Conservation (phyloP, 768 basidiomycete species). For the Suillus placidus region DNA sequence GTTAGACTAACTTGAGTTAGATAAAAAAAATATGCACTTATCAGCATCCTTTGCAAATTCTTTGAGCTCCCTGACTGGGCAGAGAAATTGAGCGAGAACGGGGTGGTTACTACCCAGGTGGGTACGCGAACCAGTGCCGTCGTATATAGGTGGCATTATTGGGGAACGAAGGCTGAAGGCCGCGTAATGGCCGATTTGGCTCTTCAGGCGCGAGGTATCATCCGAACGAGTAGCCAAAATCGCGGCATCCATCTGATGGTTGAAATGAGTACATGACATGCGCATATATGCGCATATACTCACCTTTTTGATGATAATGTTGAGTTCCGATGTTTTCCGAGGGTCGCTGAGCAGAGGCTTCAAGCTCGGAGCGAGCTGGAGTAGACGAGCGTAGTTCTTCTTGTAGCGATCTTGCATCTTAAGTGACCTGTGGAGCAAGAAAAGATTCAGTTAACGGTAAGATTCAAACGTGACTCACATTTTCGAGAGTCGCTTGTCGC, state of each 20-base stretch:
- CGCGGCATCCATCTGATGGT: background rate
- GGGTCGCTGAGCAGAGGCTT: background rate
- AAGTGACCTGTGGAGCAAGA: background rate
- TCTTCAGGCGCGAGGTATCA: background rate
- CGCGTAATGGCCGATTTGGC: slow-evolving; percentile 1
- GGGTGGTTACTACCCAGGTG: too few species aligned
- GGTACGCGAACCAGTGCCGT: too few species aligned
- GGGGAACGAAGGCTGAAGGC: too few species aligned
- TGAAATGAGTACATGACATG: background rate
- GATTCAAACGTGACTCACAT: background rate
- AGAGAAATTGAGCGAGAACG: too few species aligned
- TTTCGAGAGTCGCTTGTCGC: background rate
- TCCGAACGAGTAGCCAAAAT: slow-evolving; percentile 5
- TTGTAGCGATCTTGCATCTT: background rate
- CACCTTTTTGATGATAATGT: background rate
- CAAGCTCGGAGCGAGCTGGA: background rate
- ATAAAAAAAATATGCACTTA: too few species aligned
- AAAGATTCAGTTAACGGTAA: background rate
- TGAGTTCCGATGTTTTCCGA: background rate
- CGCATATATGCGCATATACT: slow-evolving; percentile 1
- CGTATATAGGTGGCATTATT: too few species aligned
- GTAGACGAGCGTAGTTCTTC: background rate
- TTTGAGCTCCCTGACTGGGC: too few species aligned
- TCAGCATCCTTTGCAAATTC: too few species aligned
- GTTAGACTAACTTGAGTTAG: too few species aligned